Percentiles rank a stretch among this genome's conserved stretches.
Conservation (phyloP, 495 filamentous ascomycete genomes). For the Podospora didyma region DNA sequence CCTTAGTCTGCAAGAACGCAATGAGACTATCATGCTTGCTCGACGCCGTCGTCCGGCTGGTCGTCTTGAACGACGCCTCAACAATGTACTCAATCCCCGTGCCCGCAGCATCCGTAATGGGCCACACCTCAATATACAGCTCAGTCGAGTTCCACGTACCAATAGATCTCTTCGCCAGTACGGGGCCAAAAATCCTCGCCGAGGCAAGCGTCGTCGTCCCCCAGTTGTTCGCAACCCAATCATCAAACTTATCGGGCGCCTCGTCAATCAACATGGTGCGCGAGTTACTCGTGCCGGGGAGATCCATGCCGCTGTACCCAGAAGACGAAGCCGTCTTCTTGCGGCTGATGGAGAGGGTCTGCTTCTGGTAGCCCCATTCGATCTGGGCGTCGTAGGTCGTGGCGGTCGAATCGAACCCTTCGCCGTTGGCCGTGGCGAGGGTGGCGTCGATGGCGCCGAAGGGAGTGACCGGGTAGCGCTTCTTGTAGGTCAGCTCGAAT, state of each 20-base stretch:
- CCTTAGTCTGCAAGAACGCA: slow-evolving; percentile 9
- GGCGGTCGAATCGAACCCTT: slow-evolving; percentile 23
- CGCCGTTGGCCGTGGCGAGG: slow-evolving; percentile 15
- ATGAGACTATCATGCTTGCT: slow-evolving; percentile 2
- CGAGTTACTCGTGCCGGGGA: slow-evolving; percentile 15
- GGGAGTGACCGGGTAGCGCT: slow-evolving; percentile 18
- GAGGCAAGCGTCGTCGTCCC: slow-evolving; percentile 12
- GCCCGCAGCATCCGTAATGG: slow-evolving; percentile 11
- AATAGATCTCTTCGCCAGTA: slow-evolving; percentile 21
- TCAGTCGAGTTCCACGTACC: slow-evolving; percentile 21
- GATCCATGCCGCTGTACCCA: slow-evolving; percentile 15
- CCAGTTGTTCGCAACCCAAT: slow-evolving; percentile 16
- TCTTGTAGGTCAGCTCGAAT: slow-evolving; percentile 33
- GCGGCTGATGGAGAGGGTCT: slow-evolving; percentile 29
- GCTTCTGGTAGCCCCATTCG: slow-evolving; percentile 25
- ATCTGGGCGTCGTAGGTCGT: slow-evolving; percentile 28
- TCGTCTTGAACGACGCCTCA: slow-evolving; percentile 28
- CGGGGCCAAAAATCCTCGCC: slow-evolving; percentile 20
- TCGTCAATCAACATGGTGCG: slow-evolving; percentile 21
- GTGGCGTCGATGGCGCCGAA: slow-evolving; percentile 20
- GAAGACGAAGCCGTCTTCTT: slow-evolving; percentile 17
- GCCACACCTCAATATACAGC: slow-evolving; percentile 28
- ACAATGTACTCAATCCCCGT: slow-evolving; percentile 19
- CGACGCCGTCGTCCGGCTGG: not conserved
- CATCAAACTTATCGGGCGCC: slow-evolving; percentile 26